Percentiles rank a stretch among this genome's conserved stretches.
phyloP scores from a whole-genome alignment of 2,329 filamentous ascomycete genomes.

The Geosmithia putterillii region DNA sequence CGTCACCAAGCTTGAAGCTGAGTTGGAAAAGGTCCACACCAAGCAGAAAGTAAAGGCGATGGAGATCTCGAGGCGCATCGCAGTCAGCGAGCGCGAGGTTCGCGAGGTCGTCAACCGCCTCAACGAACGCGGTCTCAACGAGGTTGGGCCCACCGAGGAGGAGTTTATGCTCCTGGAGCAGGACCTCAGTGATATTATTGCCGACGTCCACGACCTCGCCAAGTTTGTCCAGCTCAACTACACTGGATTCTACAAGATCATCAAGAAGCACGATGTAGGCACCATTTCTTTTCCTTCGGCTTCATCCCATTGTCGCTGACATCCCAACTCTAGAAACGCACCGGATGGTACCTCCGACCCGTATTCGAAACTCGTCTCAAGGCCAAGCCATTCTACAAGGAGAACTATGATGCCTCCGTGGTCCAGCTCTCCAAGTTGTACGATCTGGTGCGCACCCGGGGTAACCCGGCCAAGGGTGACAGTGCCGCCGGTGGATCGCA shows the following conservation, averaged over 20 bases:
- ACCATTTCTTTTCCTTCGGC: background rate
- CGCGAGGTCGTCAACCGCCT: slow-evolving; percentile 71
- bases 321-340: slow-evolving; percentile 60
- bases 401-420: slow-evolving; percentile 94
- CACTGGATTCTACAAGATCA: slow-evolving; percentile 98
- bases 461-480: slow-evolving; percentile 86
- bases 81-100: slow-evolving; percentile 79
- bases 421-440: slow-evolving; percentile 92
- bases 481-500: slow-evolving; percentile 82
- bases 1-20: slow-evolving; percentile 72
- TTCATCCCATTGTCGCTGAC: background rate
- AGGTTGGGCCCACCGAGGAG: slow-evolving; percentile 63
- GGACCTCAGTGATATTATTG: slow-evolving; percentile 93
- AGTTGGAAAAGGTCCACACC: slow-evolving; percentile 94
- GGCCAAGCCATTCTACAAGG: slow-evolving; percentile 96
- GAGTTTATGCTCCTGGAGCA: slow-evolving; percentile 92
- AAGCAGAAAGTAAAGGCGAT: slow-evolving; percentile 97
- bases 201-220: slow-evolving; percentile 92
- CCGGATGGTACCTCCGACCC: slow-evolving; percentile 81
- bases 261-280: slow-evolving; percentile 92
- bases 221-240: slow-evolving; percentile 99
- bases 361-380: slow-evolving; percentile 93
- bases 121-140: slow-evolving; percentile 45
- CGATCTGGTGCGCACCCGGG: slow-evolving; percentile 84
- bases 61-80: slow-evolving; percentile 86